Evolutionary conservation across 1,284 basidiomycete genomes (phyloP).

Genomic region (Cutaneotrichosporon cavernicola): DNA sequence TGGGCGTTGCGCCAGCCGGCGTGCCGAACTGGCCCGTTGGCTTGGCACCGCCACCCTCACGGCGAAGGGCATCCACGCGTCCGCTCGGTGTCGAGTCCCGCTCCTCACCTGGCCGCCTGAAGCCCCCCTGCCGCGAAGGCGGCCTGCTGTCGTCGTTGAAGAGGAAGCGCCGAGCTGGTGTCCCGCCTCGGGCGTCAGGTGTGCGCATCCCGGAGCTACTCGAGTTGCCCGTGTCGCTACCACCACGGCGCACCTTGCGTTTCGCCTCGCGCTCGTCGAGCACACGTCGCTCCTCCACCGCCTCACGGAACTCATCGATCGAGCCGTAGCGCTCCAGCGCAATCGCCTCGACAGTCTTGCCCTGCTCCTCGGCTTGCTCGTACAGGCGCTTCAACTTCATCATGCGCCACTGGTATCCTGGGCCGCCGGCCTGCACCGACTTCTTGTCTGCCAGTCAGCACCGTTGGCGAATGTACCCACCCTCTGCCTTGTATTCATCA

Average conservation of each 20-base stretch:
- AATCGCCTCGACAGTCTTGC: slow-evolving; percentile 70
- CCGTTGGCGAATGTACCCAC: slow-evolving; percentile 29
- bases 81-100: slow-evolving; percentile 41
- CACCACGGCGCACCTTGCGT: slow-evolving; percentile 53
- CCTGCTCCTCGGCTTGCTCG: slow-evolving; percentile 84
- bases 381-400: slow-evolving; percentile 87
- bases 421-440: slow-evolving; percentile 70
- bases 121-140: slow-evolving; percentile 73
- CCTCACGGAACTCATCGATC: slow-evolving; percentile 81
- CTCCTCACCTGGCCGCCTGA: slow-evolving; percentile 70
- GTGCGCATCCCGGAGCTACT: slow-evolving; percentile 55
- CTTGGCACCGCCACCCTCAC: slow-evolving; percentile 31
- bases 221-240: slow-evolving; percentile 53
- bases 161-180: slow-evolving; percentile 45
- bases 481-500: slow-evolving; percentile 60
- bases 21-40: slow-evolving; percentile 12
- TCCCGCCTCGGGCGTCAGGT: slow-evolving; percentile 52
- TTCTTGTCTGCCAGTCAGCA: slow-evolving; percentile 50
- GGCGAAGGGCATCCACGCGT: slow-evolving; percentile 40
- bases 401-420: slow-evolving; percentile 96
- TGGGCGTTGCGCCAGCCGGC: slow-evolving; percentile 61
- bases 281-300: slow-evolving; percentile 75
- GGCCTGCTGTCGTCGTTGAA: slow-evolving; percentile 53
- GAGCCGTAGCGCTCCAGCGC: slow-evolving; percentile 85
- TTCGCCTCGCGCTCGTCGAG: slow-evolving; percentile 74